Conservation (phyloP, 306 rosid species). For the Acacia acuminata region DNA sequence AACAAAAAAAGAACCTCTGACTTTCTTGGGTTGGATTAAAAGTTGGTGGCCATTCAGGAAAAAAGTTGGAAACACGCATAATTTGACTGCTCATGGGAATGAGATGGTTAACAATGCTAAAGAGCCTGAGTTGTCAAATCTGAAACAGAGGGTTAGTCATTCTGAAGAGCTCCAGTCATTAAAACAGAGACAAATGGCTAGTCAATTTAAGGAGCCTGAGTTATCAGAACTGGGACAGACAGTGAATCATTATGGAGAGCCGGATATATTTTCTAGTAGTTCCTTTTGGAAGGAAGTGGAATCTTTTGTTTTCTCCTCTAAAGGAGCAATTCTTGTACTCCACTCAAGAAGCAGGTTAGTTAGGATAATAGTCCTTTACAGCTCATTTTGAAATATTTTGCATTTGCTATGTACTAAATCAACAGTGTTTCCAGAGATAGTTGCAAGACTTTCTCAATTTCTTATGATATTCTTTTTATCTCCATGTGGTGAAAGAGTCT, state of each 20-base stretch:
- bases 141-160: slow-evolving; percentile 29
- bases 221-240: slow-evolving; percentile 26
- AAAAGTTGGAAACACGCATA: not conserved
- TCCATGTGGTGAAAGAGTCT: slow-evolving; percentile 26
- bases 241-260: slow-evolving; percentile 26
- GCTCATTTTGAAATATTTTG: slow-evolving; percentile 2
- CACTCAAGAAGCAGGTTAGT: slow-evolving; percentile 78
- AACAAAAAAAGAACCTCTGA: slow-evolving; percentile 37
- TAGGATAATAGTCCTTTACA: slow-evolving; percentile 1
- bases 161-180: not conserved
- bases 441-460: slow-evolving; percentile 22
- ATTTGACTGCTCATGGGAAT: not conserved
- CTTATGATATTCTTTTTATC: slow-evolving; percentile 5
- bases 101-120: not conserved
- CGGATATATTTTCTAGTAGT: slow-evolving; percentile 45
- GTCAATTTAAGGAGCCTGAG: slow-evolving; percentile 33
- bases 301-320: slow-evolving; percentile 58
- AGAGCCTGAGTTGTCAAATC: slow-evolving; percentile 31
- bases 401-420: slow-evolving; percentile 15
- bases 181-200: slow-evolving; percentile 13
- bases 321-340: slow-evolving; percentile 55
- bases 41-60: slow-evolving; percentile 54
- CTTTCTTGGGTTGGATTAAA: slow-evolving; percentile 43
- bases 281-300: slow-evolving; percentile 74
- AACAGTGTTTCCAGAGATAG: slow-evolving; percentile 1